Base-by-base conservation (phyloP, 257 asterid genomes). In the Mitragyna speciosa region DNA sequence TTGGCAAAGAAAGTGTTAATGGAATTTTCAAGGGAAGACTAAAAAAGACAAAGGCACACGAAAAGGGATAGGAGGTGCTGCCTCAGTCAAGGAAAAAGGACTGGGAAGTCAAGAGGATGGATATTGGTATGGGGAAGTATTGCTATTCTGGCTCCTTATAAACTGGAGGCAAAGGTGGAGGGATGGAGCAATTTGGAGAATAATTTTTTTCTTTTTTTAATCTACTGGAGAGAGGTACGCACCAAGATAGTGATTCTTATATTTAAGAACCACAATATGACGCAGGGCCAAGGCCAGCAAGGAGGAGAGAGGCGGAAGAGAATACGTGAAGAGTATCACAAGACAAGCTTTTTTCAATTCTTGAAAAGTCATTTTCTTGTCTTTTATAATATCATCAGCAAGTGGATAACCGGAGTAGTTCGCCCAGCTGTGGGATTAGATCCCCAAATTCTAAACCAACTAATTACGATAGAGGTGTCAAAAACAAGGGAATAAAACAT, bases 391-490 rank as follows among this genome's bases (percentile, higher is more conserved):
- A 79, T 84, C 85, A 87, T 72, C 75, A 79, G 81, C 89, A 84
- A 88, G 92, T 91, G 88, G 92, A 88, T 91, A 69, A 72, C 45
- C 70, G 72, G 69, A 82, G 80, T 76, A 78, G 83, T 83, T 87
- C 75, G 70, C 82, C 73, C 87, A 85, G 87, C 85, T 89, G 89
- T 76, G 85, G 83, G 92, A 91, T 91, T 92, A 88, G 89, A 91
- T 92, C 88, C 92, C 31, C 86, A 77, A 83, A 83, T 82, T 87
- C 82, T 76, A 76, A 83, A 59, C 86, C 80, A 79, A 73, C 83
- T 80, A 79, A 80, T 84, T 86, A 83, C 80, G 89, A 85, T 83
- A 85, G 85, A 82, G 82, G 80, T 89, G 77, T 86, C 83, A 76
- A 66, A 71, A 63, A 64, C 75, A 47, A 71, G 71, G 77, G 81